Percentiles rank a stretch among this genome's conserved stretches.
phyloP scores from a whole-genome alignment of 139 green algal species.

The Nannochloris sp. region DNA sequence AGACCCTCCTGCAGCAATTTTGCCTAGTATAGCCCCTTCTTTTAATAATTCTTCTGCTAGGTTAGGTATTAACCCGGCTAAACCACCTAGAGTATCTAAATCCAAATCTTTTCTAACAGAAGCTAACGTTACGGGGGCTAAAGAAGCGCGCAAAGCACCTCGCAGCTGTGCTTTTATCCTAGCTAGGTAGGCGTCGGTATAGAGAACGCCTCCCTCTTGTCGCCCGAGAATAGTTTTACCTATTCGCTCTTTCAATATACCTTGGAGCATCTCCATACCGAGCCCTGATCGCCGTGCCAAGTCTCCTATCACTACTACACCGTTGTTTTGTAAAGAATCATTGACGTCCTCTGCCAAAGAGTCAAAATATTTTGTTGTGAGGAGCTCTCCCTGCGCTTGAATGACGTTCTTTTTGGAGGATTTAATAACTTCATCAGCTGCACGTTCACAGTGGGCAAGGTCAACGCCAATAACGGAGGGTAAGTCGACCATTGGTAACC shows the following conservation, averaged over 20 bases:
- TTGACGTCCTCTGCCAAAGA: slow-evolving; percentile 71
- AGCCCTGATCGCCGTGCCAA: slow-evolving; percentile 73
- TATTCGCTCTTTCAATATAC: slow-evolving; percentile 41
- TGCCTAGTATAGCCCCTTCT: slow-evolving; percentile 45
- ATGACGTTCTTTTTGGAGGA: slow-evolving; percentile 29
- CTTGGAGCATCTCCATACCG: slow-evolving; percentile 63
- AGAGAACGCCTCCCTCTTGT: slow-evolving; percentile 72
- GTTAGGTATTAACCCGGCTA: slow-evolving; percentile 13
- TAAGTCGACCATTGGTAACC: slow-evolving; percentile 73
- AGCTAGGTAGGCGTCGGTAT: slow-evolving; percentile 70
- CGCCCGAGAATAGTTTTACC: slow-evolving; percentile 54
- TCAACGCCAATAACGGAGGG: slow-evolving; percentile 71
- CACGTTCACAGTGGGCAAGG: slow-evolving; percentile 59
- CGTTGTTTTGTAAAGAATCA: slow-evolving; percentile 62
- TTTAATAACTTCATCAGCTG: slow-evolving; percentile 11
- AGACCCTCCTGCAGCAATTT: slow-evolving; percentile 42
- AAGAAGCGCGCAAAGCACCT: slow-evolving; percentile 64
- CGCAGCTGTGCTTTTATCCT: slow-evolving; percentile 71
- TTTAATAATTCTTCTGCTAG: slow-evolving; percentile 42
- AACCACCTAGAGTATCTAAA: slow-evolving; percentile 9
- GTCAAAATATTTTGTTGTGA: slow-evolving; percentile 78
- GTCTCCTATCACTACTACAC: slow-evolving; percentile 54
- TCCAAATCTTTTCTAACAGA: slow-evolving; percentile 30
- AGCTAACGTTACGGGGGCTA: slow-evolving; percentile 34
- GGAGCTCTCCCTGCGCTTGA: slow-evolving; percentile 75